Evolutionary conservation across 148 eudicot genomes (phyloP).

Genomic region (Selenicereus undatus): DNA sequence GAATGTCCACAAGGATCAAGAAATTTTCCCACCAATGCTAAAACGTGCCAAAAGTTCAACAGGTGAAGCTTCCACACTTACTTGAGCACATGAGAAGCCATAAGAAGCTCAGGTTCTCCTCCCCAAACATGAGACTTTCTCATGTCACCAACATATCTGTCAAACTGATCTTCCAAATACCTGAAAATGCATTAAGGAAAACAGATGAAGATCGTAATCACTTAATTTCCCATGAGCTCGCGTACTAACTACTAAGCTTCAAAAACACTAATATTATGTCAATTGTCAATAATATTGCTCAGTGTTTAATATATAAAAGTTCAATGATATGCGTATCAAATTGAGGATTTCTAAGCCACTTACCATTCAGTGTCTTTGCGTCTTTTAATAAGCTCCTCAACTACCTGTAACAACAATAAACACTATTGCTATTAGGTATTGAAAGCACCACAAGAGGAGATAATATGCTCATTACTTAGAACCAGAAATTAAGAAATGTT

Average conservation of each 20-base stretch:
- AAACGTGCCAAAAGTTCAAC: not conserved
- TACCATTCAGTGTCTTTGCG: slow-evolving; percentile 80
- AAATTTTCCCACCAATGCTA: not conserved
- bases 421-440: not conserved
- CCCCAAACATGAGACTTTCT: slow-evolving; percentile 77
- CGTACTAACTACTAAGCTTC: no score
- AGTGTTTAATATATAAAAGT: not conserved
- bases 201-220: not conserved
- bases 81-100: slow-evolving; percentile 86
- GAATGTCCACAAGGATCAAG: not conserved
- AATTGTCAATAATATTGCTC: no score
- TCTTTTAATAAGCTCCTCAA: slow-evolving; percentile 73
- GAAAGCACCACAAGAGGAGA: not conserved
- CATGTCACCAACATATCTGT: slow-evolving; percentile 61
- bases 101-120: slow-evolving; percentile 92
- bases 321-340: not conserved
- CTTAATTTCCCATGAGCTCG: not conserved
- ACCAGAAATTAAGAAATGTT: not conserved
- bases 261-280: not conserved
- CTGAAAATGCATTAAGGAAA: slow-evolving; percentile 32
- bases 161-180: slow-evolving; percentile 80
- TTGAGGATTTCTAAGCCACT: not conserved
- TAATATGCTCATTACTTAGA: not conserved
- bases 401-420: slow-evolving; percentile 48
- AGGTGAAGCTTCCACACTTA: slow-evolving; percentile 30